A percentile compares a stretch with the other conserved stretches of the same genome.
phyloP scores from a whole-genome alignment of 768 basidiomycete species.

The Suillus subluteus region DNA sequence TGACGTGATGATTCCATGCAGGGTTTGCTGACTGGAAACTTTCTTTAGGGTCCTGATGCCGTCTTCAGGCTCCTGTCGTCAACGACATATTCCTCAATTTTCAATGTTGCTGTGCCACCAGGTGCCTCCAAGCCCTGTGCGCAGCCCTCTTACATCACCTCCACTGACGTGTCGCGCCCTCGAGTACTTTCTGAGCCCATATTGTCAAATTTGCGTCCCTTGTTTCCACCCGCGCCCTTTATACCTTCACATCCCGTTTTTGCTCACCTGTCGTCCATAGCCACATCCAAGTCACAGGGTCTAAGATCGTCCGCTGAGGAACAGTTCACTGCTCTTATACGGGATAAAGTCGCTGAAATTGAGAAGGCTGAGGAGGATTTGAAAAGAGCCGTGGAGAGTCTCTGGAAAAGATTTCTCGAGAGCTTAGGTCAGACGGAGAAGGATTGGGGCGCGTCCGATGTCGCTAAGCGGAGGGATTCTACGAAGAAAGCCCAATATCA shows the following conservation, averaged over 20 bases:
- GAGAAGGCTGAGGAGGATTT: slow-evolving; percentile 57
- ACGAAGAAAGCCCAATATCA: slow-evolving; percentile 24
- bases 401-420: slow-evolving; percentile 66
- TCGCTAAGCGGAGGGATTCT: slow-evolving; percentile 24
- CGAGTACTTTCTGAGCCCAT: slow-evolving; percentile 33
- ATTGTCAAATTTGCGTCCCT: slow-evolving; percentile 57
- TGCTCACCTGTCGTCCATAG: slow-evolving; percentile 61
- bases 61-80: slow-evolving; percentile 39
- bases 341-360: slow-evolving; percentile 58
- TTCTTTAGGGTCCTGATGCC: slow-evolving; percentile 30
- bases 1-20: slow-evolving; percentile 6
- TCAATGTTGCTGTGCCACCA: slow-evolving; percentile 49
- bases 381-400: slow-evolving; percentile 56
- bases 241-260: slow-evolving; percentile 77
- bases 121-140: slow-evolving; percentile 27
- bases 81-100: slow-evolving; percentile 46
- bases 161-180: slow-evolving; percentile 33
- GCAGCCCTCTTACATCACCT: slow-evolving; percentile 29
- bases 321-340: slow-evolving; percentile 54
- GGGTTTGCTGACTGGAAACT: slow-evolving; percentile 14
- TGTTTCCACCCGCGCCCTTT: slow-evolving; percentile 79
- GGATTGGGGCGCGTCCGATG: slow-evolving; percentile 31
- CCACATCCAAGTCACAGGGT: slow-evolving; percentile 55
- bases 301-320: slow-evolving; percentile 62
- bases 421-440: slow-evolving; percentile 48